These are phyloP conservation scores for Penicillium riverlandense DNA, from an alignment of 495 filamentous ascomycete genomes.

Conservation along the genomic window DNA sequence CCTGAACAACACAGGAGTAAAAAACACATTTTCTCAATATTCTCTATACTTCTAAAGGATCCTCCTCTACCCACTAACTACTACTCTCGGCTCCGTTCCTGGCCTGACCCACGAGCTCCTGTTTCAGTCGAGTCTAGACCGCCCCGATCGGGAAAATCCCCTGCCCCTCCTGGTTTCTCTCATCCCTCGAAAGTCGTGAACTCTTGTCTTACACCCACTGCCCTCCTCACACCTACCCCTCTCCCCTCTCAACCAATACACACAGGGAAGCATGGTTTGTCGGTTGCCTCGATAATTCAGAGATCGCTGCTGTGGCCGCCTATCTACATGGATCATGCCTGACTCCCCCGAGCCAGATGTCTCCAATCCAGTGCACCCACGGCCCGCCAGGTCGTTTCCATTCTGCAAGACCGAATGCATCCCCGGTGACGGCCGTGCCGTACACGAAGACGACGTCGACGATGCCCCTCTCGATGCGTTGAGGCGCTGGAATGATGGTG, in stretches of 20 bases:
- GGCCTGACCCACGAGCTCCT: conserved; percentile 12
- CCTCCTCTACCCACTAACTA: background rate
- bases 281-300: too few species aligned
- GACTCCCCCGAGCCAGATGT: conserved; percentile 32
- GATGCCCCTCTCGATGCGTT: conserved; percentile 42
- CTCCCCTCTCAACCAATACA: too few species aligned
- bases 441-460: conserved; percentile 22
- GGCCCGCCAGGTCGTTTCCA: conserved; percentile 24
- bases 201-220: background rate
- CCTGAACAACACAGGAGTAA: conserved; percentile 1
- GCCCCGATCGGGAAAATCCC: conserved; percentile 23
- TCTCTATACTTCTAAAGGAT: background rate
- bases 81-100: background rate
- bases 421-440: conserved; percentile 25
- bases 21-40: background rate
- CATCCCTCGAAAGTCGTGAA: background rate
- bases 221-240: too few species aligned
- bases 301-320: background rate
- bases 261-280: too few species aligned
- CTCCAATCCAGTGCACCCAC: conserved; percentile 21
- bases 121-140: conserved; percentile 25
- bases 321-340: conserved; percentile 29
- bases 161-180: conserved; percentile 5
- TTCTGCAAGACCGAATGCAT: conserved; percentile 41
- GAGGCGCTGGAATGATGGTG: conserved; percentile 39